These are phyloP conservation scores for Phytopythium vexans DNA, from an alignment of 352 stramenopile genomes.

Conservation along the genomic window DNA sequence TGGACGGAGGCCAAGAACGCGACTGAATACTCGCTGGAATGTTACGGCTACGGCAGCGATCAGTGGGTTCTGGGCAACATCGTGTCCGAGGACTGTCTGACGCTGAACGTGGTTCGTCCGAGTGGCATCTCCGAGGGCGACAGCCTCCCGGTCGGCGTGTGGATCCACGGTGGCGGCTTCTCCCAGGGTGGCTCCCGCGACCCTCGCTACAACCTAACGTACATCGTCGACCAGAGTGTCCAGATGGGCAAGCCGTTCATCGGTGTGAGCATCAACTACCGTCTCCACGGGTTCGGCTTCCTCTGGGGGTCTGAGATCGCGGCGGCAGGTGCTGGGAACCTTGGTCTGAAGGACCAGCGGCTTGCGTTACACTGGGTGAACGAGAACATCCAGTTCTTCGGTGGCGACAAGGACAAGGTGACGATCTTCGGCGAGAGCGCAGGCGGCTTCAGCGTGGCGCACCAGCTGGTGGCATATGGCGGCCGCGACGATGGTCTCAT, in stretches of 20 bases:
- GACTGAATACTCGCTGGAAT: conserved; percentile 37
- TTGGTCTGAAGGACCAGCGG: conserved; percentile 85
- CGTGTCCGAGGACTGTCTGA: conserved; percentile 80
- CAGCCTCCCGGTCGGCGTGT: conserved; percentile 18
- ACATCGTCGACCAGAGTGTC: conserved; percentile 21
- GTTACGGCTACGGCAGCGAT: conserved; percentile 24
- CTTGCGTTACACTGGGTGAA: conserved; percentile 83
- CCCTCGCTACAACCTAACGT: conserved; percentile 27
- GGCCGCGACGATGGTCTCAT: conserved; percentile 22
- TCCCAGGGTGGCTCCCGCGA: conserved; percentile 17
- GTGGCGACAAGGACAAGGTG: conserved; percentile 73
- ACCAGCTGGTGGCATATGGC: conserved; percentile 26
- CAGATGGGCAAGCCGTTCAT: conserved; percentile 23
- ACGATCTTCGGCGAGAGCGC: conserved; percentile 87
- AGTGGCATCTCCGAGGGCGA: conserved; percentile 15
- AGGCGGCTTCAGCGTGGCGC: conserved; percentile 37
- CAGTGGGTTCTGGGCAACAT: conserved; percentile 18
- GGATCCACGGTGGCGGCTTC: conserved; percentile 21
- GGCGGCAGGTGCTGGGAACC: conserved; percentile 69
- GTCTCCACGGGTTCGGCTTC: conserved; percentile 30
- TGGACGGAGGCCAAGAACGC: conserved; percentile 23
- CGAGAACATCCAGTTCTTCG: conserved; percentile 76
- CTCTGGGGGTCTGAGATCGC: conserved; percentile 21
- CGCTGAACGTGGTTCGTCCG: conserved; percentile 73
- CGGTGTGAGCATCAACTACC: conserved; percentile 38